Evolutionary conservation across 176 grass and related monocot genomes (phyloP).

Genomic region (Puccinellia tenuiflora): DNA sequence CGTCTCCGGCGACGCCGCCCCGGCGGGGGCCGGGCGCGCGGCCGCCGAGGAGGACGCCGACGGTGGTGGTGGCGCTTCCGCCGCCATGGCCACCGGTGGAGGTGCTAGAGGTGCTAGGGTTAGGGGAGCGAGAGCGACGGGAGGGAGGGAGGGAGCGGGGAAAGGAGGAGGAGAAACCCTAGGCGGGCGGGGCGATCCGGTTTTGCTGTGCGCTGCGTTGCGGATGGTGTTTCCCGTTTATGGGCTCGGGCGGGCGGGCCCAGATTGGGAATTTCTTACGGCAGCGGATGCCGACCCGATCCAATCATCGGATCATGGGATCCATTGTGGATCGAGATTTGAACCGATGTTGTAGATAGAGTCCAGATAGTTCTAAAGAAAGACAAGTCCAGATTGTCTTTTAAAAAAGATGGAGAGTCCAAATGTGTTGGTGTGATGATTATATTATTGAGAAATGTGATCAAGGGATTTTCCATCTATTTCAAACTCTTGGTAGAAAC

Average conservation of each 20-base stretch:
- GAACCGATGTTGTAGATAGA: too few species aligned
- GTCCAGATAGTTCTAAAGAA: too few species aligned
- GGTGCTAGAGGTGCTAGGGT: neutral
- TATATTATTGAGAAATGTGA: too few species aligned
- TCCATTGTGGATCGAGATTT: neutral
- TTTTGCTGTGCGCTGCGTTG: slow-evolving; percentile 2
- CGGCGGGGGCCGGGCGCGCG: neutral
- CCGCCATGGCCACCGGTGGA: slow-evolving; percentile 41
- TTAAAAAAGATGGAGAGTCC: too few species aligned
- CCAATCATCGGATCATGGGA: neutral
- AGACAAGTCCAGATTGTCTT: too few species aligned
- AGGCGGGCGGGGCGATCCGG: slow-evolving; percentile 30
- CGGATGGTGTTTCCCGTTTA: neutral
- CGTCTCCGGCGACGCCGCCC: slow-evolving; percentile 46
- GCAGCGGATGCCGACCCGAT: neutral
- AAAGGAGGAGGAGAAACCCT: slow-evolving; percentile 26
- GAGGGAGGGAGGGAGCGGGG: neutral
- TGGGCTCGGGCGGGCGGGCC: slow-evolving; percentile 5
- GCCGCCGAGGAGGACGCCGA: neutral
- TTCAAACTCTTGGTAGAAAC: too few species aligned
- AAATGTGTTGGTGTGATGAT: too few species aligned
- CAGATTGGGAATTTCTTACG: neutral
- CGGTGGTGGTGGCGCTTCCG: slow-evolving; percentile 47
- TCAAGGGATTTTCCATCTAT: too few species aligned
- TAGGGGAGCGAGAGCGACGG: neutral